These are phyloP conservation scores for Xylaria intraflava DNA, from an alignment of 495 filamentous ascomycete species.

Conservation along the genomic window DNA sequence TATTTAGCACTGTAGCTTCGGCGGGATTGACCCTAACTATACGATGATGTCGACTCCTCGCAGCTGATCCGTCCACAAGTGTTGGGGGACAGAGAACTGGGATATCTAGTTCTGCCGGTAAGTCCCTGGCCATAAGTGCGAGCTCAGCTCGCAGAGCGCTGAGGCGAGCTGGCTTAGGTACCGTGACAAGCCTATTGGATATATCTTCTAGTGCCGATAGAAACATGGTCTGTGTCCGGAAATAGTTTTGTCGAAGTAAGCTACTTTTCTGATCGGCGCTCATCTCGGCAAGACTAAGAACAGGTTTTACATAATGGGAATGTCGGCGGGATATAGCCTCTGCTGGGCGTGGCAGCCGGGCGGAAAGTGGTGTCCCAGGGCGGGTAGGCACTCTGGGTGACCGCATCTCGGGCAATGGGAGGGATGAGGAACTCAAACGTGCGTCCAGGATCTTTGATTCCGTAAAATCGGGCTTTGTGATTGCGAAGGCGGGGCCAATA, in stretches of 20 bases:
- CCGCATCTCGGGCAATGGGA: conserved; percentile 53
- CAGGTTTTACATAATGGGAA: conserved; percentile 41
- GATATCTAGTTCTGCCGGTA: conserved; percentile 71
- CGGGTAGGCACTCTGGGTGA: conserved; percentile 39
- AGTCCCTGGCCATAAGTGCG: conserved; percentile 63
- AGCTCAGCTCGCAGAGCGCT: conserved; percentile 71
- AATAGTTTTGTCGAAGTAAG: conserved; percentile 65
- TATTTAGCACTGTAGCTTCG: conserved; percentile 71
- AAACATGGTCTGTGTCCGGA: conserved; percentile 65
- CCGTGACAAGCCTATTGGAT: conserved; percentile 64
- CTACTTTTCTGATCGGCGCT: conserved; percentile 51
- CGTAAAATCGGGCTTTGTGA: conserved; percentile 26
- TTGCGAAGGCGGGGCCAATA: conserved; percentile 13
- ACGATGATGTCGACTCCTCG: conserved; percentile 62
- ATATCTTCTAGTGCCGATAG: conserved; percentile 67
- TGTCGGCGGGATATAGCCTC: conserved; percentile 42
- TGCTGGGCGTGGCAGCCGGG: conserved; percentile 44
- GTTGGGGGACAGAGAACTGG: conserved; percentile 66
- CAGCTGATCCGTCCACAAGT: conserved; percentile 55
- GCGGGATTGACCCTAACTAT: conserved; percentile 71
- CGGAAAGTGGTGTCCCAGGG: conserved; percentile 45
- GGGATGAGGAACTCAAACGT: conserved; percentile 58
- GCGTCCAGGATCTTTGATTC: conserved; percentile 42
- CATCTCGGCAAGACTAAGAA: conserved; percentile 49
- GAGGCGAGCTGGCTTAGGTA: conserved; percentile 66